A percentile compares a stretch with the other conserved stretches of the same genome.
These are phyloP conservation scores for Xanthoconium separans DNA, from an alignment of 1,284 basidiomycete species.

Conservation along the genomic window DNA sequence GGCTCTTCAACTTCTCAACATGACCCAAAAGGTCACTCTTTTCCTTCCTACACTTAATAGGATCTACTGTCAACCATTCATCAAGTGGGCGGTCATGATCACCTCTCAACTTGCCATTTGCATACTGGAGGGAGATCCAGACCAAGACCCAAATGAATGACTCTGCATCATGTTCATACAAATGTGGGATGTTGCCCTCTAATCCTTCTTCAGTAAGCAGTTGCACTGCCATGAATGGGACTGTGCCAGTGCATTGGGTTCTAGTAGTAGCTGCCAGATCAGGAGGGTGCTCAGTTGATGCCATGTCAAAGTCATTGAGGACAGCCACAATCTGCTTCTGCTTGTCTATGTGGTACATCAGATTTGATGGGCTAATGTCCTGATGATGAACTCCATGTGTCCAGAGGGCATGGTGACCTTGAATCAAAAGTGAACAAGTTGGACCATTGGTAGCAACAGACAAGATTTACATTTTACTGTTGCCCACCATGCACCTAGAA, in stretches of 20 bases:
- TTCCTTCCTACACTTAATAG: no score
- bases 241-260: conserved; percentile 25
- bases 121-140: background rate
- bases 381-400: background rate
- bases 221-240: conserved; percentile 34
- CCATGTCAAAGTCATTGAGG: conserved; percentile 24
- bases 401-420: background rate
- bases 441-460: background rate
- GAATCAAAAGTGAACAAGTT: background rate
- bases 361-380: background rate
- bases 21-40: no score
- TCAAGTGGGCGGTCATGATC: no score
- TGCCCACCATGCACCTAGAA: conserved; percentile 7
- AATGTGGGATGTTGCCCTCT: conserved; percentile 13
- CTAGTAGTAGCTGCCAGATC: background rate
- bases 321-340: conserved; percentile 16
- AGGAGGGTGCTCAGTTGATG: background rate
- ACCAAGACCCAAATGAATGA: conserved; percentile 12
- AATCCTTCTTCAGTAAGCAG: conserved; percentile 19
- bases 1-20: no score
- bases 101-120: no score
- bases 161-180: conserved; percentile 33
- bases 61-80: no score
- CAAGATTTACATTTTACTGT: conserved; percentile 4
- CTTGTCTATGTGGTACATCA: background rate